Base-by-base conservation (phyloP, 805 yeast genomes). In the Wickerhamomyces ciferrii region DNA sequence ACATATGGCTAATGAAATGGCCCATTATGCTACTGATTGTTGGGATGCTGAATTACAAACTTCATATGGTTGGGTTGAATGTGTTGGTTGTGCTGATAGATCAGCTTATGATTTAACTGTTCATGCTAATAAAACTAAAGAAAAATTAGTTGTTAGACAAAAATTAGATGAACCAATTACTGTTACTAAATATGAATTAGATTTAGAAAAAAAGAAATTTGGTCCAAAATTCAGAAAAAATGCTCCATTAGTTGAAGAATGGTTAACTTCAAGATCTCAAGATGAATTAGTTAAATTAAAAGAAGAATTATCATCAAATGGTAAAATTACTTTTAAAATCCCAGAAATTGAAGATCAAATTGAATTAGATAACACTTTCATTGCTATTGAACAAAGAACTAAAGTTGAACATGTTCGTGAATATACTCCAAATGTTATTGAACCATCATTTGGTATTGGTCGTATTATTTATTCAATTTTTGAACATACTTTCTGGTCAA, bases 11-110 rank as follows among this genome's bases (percentile, higher is more conserved):
- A 94, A 94, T 67, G 99, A 94, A 75, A 94, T 94, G 99, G 99
- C 99, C 18, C 99, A 94, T 69, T 94, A 94, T 68, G 99, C 99
- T 50, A 83, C 96, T 56, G 99, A 94, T 73, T 94, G 99, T 76
- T 94, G 99, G 99, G 99, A 94, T 72, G 97, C 96, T 54, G 99
- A 94, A 75, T 76, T 94, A 61, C 83, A 87, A 59, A 84, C 97
- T 39, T 88, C 97, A 31, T 94, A 89, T 61, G 99, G 99, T 60
- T 94, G 99, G 99, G 87, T 94, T 60, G 99, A 94, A 75, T 95
- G 99, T 83, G 97, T 94, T 66, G 99, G 99, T 57, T 94, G 98
- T 75, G 99, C 99, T 54, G 99, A 94, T 72, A 83, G 99, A 75
- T 87, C 96, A 41, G 99, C 99, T 38, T 94, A 89, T 66, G 99